Conservation (phyloP, 2,329 filamentous ascomycete genomes). For the Dactylellina cionopaga region DNA sequence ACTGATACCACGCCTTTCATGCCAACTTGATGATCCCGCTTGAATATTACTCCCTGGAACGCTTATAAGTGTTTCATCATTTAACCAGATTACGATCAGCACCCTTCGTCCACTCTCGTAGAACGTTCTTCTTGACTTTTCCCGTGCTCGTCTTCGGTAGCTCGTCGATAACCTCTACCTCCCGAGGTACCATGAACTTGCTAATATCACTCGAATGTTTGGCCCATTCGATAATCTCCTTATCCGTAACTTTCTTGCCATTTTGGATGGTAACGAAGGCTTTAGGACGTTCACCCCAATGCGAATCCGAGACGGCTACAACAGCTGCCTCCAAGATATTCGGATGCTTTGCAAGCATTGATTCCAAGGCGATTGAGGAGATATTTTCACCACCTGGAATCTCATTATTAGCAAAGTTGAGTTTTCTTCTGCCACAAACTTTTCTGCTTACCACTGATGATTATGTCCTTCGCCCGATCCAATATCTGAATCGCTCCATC, state of each 20-base stretch:
- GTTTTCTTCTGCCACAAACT: too few relatives aligned
- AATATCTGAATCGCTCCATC: slow-evolving; percentile 92
- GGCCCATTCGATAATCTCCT: slow-evolving; percentile 86
- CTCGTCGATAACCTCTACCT: slow-evolving; percentile 81
- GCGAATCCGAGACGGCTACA: slow-evolving; percentile 83
- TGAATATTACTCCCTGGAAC: neutral
- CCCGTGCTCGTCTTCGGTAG: slow-evolving; percentile 97
- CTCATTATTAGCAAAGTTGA: slow-evolving; percentile 20
- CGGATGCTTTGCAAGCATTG: slow-evolving; percentile 87
- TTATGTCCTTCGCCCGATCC: slow-evolving; percentile 96
- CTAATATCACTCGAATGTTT: slow-evolving; percentile 82
- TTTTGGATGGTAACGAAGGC: slow-evolving; percentile 85
- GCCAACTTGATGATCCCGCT: neutral
- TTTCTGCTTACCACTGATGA: slow-evolving; percentile 85
- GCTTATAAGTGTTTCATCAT: neutral
- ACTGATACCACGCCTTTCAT: neutral
- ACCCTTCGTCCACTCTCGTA: slow-evolving; percentile 84
- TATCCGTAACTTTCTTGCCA: slow-evolving; percentile 69
- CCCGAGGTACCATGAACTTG: slow-evolving; percentile 83
- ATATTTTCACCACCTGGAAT: slow-evolving; percentile 89
- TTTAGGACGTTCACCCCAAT: slow-evolving; percentile 97
- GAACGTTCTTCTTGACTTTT: slow-evolving; percentile 93
- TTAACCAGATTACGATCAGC: slow-evolving; percentile 58
- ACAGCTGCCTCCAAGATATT: slow-evolving; percentile 91
- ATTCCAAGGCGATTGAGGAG: slow-evolving; percentile 89